Base-by-base conservation (phyloP, 345 rosid species). In the Microthlaspi erraticum region DNA sequence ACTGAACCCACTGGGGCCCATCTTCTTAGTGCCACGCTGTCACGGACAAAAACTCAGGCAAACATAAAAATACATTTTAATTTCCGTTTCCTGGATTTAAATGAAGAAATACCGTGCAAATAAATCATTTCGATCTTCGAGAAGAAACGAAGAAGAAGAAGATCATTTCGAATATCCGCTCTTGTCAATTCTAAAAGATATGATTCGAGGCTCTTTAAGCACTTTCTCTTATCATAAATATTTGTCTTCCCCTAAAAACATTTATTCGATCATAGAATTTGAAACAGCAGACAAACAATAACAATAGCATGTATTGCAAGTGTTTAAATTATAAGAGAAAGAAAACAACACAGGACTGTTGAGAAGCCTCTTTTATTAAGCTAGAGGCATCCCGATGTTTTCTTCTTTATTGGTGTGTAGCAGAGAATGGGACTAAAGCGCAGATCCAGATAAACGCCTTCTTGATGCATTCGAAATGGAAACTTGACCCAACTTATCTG, bases 381-480 rank as follows among this genome's bases (percentile, higher is more conserved):
- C 34, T 7, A 55, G 77, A 72, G 77, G 64, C 55, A 11, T 41
- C 38, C 29, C 59, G 34, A 64, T 64, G 51, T 31, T 60, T 11
- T 9, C 16, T n/a, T 49, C 31, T 43, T 73, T 64, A 73, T 56
- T 64, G 7, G 45, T 43, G 8, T 61, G 46, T 38, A 31, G 29
- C 26, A 11, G 17, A 19, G 48, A 36, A 8, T 13, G 41, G 45
- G 42, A 44, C 69, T 83, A 88, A 26, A 80, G 64, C 16, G 87
- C 75, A 19, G 84, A 80, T 14, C 97, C 98, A 66, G 98, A 76
- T n/a, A 90, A 82, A 56, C 98, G 84, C 44, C 98, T 83, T 79
- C 84, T 85, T 0, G 94, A 80, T 32, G 98, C 94, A 84, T 93
- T 93, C n/a, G 97, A 93, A 57, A 85, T 52, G 6, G 97, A 81